A percentile compares a stretch with the other conserved stretches of the same genome.
These are phyloP conservation scores for Oryza meridionalis DNA, from an alignment of 176 grass and related monocot genomes.

Conservation along the genomic window DNA sequence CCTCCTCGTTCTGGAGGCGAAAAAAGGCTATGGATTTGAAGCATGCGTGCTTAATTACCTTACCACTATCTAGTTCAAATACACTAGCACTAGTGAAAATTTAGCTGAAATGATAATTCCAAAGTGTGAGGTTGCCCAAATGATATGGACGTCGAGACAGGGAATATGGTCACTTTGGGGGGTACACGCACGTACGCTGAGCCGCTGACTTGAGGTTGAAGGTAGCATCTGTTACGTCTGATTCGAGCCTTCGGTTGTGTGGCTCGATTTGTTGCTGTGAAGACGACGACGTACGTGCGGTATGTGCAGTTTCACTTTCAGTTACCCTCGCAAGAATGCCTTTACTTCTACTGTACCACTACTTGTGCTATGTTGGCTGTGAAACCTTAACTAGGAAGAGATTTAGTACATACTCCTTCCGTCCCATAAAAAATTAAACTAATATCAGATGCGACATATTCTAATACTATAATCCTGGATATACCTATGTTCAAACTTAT, in stretches of 20 bases:
- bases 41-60: constrained; percentile 15
- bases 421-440: too few relatives aligned
- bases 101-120: neutral
- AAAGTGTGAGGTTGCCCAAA: neutral
- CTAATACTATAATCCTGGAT: too few relatives aligned
- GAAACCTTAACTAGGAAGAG: too few relatives aligned
- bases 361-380: too few relatives aligned
- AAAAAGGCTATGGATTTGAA: neutral
- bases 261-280: neutral
- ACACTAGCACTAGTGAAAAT: neutral
- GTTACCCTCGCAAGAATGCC: too few relatives aligned
- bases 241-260: neutral
- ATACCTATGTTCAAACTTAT: too few relatives aligned
- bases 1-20: neutral
- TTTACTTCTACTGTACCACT: too few relatives aligned
- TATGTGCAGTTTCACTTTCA: neutral
- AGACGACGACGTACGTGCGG: neutral
- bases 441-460: too few relatives aligned
- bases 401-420: too few relatives aligned
- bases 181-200: neutral
- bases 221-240: neutral
- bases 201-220: neutral
- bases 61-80: neutral
- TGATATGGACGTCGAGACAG: neutral
- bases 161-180: constrained; percentile 1